Evolutionary conservation across 1,284 basidiomycete genomes (phyloP).

Genomic region (Mycena citricolor): DNA sequence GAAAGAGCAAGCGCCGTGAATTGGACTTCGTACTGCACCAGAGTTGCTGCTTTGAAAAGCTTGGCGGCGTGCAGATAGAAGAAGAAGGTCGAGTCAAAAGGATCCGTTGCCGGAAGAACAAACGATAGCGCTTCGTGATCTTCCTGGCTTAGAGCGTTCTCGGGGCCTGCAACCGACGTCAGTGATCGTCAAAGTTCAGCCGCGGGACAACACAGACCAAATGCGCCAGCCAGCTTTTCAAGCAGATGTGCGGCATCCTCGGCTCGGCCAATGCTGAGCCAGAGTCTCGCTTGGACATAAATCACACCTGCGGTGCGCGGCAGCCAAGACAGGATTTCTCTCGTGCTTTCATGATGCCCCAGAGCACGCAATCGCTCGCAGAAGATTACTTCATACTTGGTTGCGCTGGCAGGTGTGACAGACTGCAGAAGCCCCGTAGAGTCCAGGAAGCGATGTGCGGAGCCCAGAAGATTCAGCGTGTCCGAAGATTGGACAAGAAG

Average conservation of each 20-base stretch:
- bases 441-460: slow-evolving; percentile 70
- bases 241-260: slow-evolving; percentile 75
- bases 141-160: slow-evolving; percentile 53
- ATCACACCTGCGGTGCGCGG: slow-evolving; percentile 74
- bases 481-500: slow-evolving; percentile 57
- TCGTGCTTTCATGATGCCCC: slow-evolving; percentile 62
- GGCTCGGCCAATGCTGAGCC: slow-evolving; percentile 65
- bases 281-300: slow-evolving; percentile 72
- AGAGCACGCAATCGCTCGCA: slow-evolving; percentile 67
- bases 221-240: slow-evolving; percentile 74
- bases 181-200: slow-evolving; percentile 2
- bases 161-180: slow-evolving; percentile 42
- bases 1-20: slow-evolving; percentile 81
- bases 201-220: slow-evolving; percentile 56
- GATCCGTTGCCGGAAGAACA: slow-evolving; percentile 59
- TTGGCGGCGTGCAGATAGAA: slow-evolving; percentile 80
- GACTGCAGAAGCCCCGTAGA: slow-evolving; percentile 63
- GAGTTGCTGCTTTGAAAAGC: slow-evolving; percentile 63
- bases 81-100: slow-evolving; percentile 60
- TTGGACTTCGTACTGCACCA: slow-evolving; percentile 62
- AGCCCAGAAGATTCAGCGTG: slow-evolving; percentile 46
- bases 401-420: slow-evolving; percentile 61
- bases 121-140: slow-evolving; percentile 62
- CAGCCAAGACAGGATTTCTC: slow-evolving; percentile 70
- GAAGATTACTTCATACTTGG: slow-evolving; percentile 67